Base-by-base conservation (phyloP, 306 rosid genomes). In the Hippophae gyantsensis region DNA sequence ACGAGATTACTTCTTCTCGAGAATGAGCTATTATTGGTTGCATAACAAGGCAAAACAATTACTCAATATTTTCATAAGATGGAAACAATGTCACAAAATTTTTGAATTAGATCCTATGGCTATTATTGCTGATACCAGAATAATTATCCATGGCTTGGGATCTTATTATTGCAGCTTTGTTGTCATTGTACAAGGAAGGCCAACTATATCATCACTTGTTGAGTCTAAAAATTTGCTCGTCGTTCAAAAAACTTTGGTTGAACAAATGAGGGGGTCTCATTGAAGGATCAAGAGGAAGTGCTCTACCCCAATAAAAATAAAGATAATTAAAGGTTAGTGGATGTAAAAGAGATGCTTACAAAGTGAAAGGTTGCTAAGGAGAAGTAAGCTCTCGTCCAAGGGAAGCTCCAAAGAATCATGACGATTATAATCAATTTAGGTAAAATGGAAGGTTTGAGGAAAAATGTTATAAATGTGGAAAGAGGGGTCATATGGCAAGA, bases 121-220 rank as follows among this genome's bases (percentile, higher is more conserved):
- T 43, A 6, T 1, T 1, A 43, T 59, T 42, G 6, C 1, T 8
- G 38, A 59, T 0, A 11, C 63, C 3, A 59, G 51, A 18, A 59
- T 59, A 42, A 59, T 59, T 43, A 43, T 59, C 9, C 26, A 59
- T 59, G 63, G 52, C 0, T 45, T 42, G 49, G 43, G 63, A 43
- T 38, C 48, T 7, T 10, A 43, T 7, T 18, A 18, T 18, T 1
- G 23, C 3, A 25, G 63, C 6, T 13, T 43, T 42, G 6, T 59
- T 42, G 10, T 32, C 7, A 43, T 43, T 26, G 32, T 56, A 6
- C 60, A 56, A 56, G 43, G 60, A 2, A 25, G 60, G 60, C 7
- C 42, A 56, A 26, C 43, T 43, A 44, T 0, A 38, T 13, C 60
- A 0, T 56, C 60, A 3, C 11, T 56, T 2, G 43, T 25, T 3